These are phyloP conservation scores for Acrodontium crateriforme DNA, from an alignment of 2,329 filamentous ascomycete species.

Conservation along the genomic window DNA sequence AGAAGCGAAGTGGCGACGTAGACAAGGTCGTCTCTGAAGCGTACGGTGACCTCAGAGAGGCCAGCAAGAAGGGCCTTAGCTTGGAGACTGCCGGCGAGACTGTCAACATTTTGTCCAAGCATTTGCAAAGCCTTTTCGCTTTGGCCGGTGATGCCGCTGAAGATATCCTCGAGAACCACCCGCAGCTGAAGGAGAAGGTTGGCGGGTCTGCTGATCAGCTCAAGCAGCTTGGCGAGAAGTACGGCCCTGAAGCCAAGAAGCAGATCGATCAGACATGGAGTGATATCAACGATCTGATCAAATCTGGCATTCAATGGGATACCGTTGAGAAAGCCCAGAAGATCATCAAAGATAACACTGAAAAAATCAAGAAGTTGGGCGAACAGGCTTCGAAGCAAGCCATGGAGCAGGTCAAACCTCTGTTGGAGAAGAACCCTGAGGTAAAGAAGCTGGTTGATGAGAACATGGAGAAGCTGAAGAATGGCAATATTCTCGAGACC, in stretches of 20 bases:
- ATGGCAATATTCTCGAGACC: constrained; percentile 50
- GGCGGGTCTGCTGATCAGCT: constrained; percentile 55
- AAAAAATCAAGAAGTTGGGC: constrained; percentile 52
- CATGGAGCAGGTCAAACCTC: constrained; percentile 52
- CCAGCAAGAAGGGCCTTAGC: constrained; percentile 44
- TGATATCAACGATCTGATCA: constrained; percentile 50
- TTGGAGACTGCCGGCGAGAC: constrained; percentile 48
- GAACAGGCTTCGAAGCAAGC: constrained; percentile 60
- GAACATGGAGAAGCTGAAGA: constrained; percentile 54
- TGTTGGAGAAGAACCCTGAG: constrained; percentile 63
- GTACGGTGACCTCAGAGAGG: constrained; percentile 51
- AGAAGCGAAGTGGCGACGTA: constrained; percentile 56
- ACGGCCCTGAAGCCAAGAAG: constrained; percentile 65
- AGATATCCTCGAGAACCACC: constrained; percentile 61
- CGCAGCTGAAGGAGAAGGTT: constrained; percentile 56
- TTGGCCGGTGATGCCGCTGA: constrained; percentile 49
- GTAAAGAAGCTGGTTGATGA: constrained; percentile 59
- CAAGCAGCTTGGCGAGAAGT: constrained; percentile 53
- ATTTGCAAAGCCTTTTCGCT: constrained; percentile 44
- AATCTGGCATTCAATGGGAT: constrained; percentile 44
- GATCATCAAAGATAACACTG: constrained; percentile 54
- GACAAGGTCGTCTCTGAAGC: constrained; percentile 53
- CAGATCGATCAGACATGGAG: constrained; percentile 58
- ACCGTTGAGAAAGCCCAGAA: constrained; percentile 43
- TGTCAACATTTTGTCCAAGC: constrained; percentile 49